A percentile compares a stretch with the other conserved stretches of the same genome.
These are phyloP conservation scores for Pichia norvegensis DNA, from an alignment of 1,139 yeast genomes.

Conservation along the genomic window DNA sequence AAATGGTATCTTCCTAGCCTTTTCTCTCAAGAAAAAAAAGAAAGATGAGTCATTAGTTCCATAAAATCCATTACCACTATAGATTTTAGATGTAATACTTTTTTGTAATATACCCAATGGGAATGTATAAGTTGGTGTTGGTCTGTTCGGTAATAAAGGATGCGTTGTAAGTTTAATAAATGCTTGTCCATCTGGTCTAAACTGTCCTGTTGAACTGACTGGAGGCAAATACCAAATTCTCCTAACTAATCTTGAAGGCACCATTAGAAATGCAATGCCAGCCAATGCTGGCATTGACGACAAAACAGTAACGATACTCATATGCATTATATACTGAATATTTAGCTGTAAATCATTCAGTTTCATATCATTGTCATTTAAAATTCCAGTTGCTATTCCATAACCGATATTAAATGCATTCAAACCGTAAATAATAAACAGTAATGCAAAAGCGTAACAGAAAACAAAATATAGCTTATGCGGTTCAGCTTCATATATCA, in stretches of 20 bases:
- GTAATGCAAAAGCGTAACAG: constrained; percentile 61
- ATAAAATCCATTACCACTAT: constrained; percentile 82
- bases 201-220: constrained; percentile 15
- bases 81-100: constrained; percentile 57
- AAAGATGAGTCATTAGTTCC: constrained; percentile 75
- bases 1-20: constrained; percentile 54
- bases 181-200: constrained; percentile 28
- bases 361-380: constrained; percentile 49
- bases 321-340: constrained; percentile 23
- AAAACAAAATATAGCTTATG: constrained; percentile 68
- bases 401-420: constrained; percentile 52
- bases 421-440: constrained; percentile 59
- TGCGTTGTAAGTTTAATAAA: constrained; percentile 63
- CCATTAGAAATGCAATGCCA: constrained; percentile 37
- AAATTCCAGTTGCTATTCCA: constrained; percentile 48
- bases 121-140: constrained; percentile 67
- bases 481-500: constrained; percentile 77
- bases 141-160: constrained; percentile 65
- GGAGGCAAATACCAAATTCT: constrained; percentile 70
- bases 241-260: constrained; percentile 64
- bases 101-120: constrained; percentile 52
- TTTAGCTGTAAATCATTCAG: constrained; percentile 23
- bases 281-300: constrained; percentile 35
- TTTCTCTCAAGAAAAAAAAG: constrained; percentile 63
- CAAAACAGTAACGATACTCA: constrained; percentile 38